Base-by-base conservation (phyloP, 2,329 filamentous ascomycete species). In the Fusarium udum region DNA sequence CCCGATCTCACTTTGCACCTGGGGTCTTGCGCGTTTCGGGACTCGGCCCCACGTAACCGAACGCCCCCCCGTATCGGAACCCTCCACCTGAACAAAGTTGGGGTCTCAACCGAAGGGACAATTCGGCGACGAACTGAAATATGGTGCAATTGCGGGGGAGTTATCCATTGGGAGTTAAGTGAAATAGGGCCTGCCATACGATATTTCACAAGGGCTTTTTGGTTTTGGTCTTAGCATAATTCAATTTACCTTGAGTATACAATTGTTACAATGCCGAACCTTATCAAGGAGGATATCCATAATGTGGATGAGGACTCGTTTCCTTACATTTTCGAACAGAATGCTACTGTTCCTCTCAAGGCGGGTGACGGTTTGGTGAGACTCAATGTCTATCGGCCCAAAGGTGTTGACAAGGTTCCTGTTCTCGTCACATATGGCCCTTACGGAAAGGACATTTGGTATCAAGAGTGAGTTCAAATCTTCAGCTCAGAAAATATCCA, bases 381-480 rank as follows among this genome's bases (percentile, higher is more conserved):
- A 34, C 11, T 59, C 0, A 72, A 72, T 9, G 60, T 72, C 6
- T 72, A 73, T 37, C 46, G 70, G 1, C 70, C 70, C 0, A 72
- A 72, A 16, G 60, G 56, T 12, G 60, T 58, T 24, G 69, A 58
- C 11, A 69, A 60, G 12, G 59, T 70, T 4, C 92, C 92, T 0
- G 91, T 92, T 0, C 79, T 93, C 14, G 88, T 92, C 5, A 93
- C 91, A 0, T 93, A 93, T 72, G 92, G 92, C 0, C 92, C 92
- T 0, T 93, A 93, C 71, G 92, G 92, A 51, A 93, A 94, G 74
- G 91, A 93, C 74, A 92, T 93, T 40, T 87, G 85, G 26, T 93
- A 93, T 78, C 83, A 84, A 64, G 83, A 86, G 83, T 85, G 74
- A 73, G 80, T 59, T 61, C 13, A 2, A 8, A 7, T 20, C 4